Evolutionary conservation across 2,329 filamentous ascomycete species (phyloP), one percentile per base, ranked within the genome.

Genomic region (Diplodia corticola): DNA sequence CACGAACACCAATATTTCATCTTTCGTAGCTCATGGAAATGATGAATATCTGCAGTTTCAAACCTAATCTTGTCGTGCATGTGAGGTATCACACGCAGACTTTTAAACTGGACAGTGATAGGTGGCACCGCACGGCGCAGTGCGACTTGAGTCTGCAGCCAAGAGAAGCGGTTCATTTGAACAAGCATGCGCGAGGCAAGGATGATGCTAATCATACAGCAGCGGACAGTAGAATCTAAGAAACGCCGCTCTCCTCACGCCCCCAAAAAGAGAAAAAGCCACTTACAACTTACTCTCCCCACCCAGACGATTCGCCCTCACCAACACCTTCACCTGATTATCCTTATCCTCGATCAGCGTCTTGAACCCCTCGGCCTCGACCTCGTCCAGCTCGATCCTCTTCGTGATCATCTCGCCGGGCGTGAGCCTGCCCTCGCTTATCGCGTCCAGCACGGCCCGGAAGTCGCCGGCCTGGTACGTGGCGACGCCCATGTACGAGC

Each of bases 401-500:
- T 80, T 80, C n/a, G 81, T 83, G 54, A 84, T 82, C 82, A 84
- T 83, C 53, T 77, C 76, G 40, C 79, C 71, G 13, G 79, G 78
- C 57, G 76, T 76, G 74, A 81, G 80, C 48, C 76, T 74, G 5
- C 81, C 81, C 22, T 79, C 75, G 2, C 76, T 77, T 33, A 84
- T 74, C 9, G 82, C 83, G 64, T 84, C 77, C 67, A 84, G 73
- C 44, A 82, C 79, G 26, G 76, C 76, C 49, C 26, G 57, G 20
- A 84, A 85, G 68, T 85, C 83, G 1, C 80, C 81, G n/a, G 80
- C 75, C 49, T 80, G 76, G 71, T 84, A 86, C 1, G 82, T 84
- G 28, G 82, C 82, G 40, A 85, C 79, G 37, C 82, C 83, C 72
- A 84, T 77, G 66, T 84, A 85, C n/a, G 72, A 80, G 63, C 80